Evolutionary conservation across 129 eudicot genomes (phyloP).

Genomic region (Lonicera japonica): DNA sequence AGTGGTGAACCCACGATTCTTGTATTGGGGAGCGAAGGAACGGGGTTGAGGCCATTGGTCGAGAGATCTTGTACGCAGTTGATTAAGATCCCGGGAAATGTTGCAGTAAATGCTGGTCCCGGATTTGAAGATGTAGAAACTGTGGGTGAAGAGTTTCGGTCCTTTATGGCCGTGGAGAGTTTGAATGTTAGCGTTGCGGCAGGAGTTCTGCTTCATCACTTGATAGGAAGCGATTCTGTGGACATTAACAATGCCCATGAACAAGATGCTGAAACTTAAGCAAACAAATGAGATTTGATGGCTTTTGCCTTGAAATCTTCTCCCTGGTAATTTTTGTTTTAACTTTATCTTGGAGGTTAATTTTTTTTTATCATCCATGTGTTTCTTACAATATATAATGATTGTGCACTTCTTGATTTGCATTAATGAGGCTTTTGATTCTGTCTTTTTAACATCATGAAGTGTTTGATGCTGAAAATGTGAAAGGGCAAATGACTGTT

Average conservation of each 20-base stretch:
- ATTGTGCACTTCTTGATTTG: neutral
- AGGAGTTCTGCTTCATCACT: conserved; percentile 90
- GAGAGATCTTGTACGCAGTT: conserved; percentile 85
- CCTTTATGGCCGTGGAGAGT: conserved; percentile 94
- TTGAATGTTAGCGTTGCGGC: conserved; percentile 98
- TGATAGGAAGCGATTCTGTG: conserved; percentile 55
- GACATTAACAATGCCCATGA: too few species aligned
- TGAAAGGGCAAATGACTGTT: too few species aligned
- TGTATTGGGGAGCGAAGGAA: conserved; percentile 94
- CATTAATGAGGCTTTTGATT: neutral
- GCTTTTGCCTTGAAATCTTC: neutral
- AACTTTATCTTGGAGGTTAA: neutral
- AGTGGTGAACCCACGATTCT: conserved; percentile 74
- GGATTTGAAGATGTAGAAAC: conserved; percentile 41
- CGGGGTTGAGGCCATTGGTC: conserved; percentile 88
- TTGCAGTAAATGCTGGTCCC: conserved; percentile 39
- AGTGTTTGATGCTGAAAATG: too few species aligned
- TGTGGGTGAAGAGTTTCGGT: conserved; percentile 37
- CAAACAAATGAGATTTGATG: neutral
- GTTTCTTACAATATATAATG: neutral
- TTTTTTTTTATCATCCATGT: neutral
- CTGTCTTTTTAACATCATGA: too few species aligned
- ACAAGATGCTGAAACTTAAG: neutral
- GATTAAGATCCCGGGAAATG: conserved; percentile 66
- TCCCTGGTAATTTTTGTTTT: neutral